Base-by-base conservation (phyloP, 2,329 filamentous ascomycete genomes). In the Drechslerella dactyloides region DNA sequence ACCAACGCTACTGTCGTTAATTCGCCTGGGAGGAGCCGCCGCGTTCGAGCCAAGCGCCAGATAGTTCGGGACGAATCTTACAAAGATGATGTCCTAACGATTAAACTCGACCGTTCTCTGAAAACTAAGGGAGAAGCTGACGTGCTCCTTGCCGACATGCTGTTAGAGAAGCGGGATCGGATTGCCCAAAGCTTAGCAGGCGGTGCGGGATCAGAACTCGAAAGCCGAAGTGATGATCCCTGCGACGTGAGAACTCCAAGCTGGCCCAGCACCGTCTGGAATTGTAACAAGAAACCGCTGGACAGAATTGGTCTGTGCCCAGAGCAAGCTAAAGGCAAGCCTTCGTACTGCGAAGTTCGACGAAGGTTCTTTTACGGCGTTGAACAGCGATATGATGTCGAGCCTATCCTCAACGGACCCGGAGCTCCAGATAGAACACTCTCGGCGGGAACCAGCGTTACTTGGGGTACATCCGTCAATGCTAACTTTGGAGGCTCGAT, bases 71-170 rank as follows among this genome's bases (percentile, higher is more conserved):
- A 35, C n/a, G 46, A 35, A 2, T 48, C 46, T 10, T 13, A 21
- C 23, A 23, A 58, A 21, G 33, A 58, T 30, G 55, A 44, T 15
- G 42, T 58, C 4, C 55, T 58, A n/a, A 58, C n/a, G n/a, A 50
- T 58, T 24, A 58, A 24, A 5, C 8, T 58, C 2, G 42, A 50
- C 13, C 15, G 23, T 24, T 4, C 42, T 21, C 55, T 44, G 4
- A 46, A 48, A 19, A 48, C 55, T 4, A 24, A 30, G 1, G 55
- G 17, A 13, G 55, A 58, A 19, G 21, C n/a, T 1, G 55, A 58
- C 21, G 21, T 27, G 1, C 24, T 58, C 1, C 37, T 58, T 10
- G 48, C 46, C 11, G 55, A 58, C 15, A 33, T 33, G 4, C 27
- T 33, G 3, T 8, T 33, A 8, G 27, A 33, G 27, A 33, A 33